Conservation (phyloP, 495 filamentous ascomycete species). For the Podospora anserina region DNA sequence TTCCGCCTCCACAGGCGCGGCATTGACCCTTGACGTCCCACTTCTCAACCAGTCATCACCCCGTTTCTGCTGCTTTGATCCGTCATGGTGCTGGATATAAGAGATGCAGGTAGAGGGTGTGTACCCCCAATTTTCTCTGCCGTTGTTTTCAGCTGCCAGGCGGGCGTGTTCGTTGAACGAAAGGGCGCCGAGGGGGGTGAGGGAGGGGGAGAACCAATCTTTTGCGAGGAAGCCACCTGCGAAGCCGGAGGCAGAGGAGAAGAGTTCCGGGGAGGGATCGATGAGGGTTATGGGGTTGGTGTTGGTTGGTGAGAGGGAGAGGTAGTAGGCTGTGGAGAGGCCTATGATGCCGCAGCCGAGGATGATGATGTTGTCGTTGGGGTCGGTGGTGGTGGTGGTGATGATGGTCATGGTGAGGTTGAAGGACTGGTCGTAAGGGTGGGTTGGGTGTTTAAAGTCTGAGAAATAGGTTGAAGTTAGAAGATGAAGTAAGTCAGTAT, state of each 20-base stretch:
- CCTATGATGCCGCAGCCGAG: conserved; percentile 79
- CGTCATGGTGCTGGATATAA: conserved; percentile 34
- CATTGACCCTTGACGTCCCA: conserved; percentile 61
- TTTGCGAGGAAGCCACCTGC: conserved; percentile 72
- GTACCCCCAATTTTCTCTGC: conserved; percentile 66
- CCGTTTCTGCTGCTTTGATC: conserved; percentile 22
- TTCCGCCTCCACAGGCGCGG: conserved; percentile 45
- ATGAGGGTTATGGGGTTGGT: conserved; percentile 63
- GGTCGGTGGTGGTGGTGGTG: conserved; percentile 26
- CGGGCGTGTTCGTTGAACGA: conserved; percentile 66
- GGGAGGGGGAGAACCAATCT: conserved; percentile 62
- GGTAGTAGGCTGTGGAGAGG: conserved; percentile 72
- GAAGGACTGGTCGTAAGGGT: background rate
- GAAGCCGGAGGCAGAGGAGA: conserved; percentile 68
- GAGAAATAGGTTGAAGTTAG: background rate
- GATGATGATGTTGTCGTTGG: conserved; percentile 55
- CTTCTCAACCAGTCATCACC: conserved; percentile 62
- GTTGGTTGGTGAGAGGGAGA: conserved; percentile 51
- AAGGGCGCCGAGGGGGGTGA: conserved; percentile 58
- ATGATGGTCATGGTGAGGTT: background rate
- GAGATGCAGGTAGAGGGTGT: conserved; percentile 60
- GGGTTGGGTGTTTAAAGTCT: background rate
- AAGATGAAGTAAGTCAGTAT: background rate
- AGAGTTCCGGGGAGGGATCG: conserved; percentile 61
- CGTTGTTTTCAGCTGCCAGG: conserved; percentile 59